Conservation (phyloP, 2,329 filamentous ascomycete genomes). For the Epichloe festucae region DNA sequence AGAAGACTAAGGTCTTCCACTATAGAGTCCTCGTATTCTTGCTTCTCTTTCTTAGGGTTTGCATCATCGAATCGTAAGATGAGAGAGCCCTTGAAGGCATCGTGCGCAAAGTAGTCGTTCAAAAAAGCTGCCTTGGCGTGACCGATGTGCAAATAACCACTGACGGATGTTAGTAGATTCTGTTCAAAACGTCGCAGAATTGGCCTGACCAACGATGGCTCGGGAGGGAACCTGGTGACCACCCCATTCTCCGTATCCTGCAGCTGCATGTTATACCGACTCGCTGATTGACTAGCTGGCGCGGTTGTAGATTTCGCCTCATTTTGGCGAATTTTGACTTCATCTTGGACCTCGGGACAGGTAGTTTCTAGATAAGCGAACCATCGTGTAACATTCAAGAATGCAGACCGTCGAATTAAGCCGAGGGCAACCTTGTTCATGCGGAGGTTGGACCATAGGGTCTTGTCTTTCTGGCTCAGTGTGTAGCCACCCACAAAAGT, state of each 20-base stretch:
- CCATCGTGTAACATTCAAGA: conserved; percentile 1
- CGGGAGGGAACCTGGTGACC: conserved; percentile 73
- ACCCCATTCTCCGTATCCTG: conserved; percentile 70
- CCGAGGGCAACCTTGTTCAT: conserved; percentile 1
- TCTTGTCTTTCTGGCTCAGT: not conserved
- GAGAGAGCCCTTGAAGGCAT: conserved; percentile 72
- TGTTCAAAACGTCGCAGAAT: no score
- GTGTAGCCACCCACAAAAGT: not conserved
- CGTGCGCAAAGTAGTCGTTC: conserved; percentile 88
- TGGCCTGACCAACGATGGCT: conserved; percentile 45
- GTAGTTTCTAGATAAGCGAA: not conserved
- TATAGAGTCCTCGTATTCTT: conserved; percentile 81
- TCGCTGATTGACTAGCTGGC: not conserved
- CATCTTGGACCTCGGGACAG: not conserved
- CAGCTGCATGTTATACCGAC: conserved; percentile 59
- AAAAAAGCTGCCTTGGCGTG: conserved; percentile 79
- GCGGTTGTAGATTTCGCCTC: not conserved
- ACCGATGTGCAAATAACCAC: conserved; percentile 74
- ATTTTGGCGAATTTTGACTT: not conserved
- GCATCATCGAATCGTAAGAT: conserved; percentile 86
- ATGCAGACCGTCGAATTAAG: not conserved
- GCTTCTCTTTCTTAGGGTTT: conserved; percentile 84
- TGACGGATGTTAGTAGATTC: not conserved
- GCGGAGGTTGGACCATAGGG: not conserved
- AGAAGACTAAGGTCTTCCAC: conserved; percentile 73